Percentiles rank a stretch among this genome's conserved stretches.
These are phyloP conservation scores for Rhinocladiella mackenziei DNA, from an alignment of 2,329 filamentous ascomycete species.

Conservation along the genomic window DNA sequence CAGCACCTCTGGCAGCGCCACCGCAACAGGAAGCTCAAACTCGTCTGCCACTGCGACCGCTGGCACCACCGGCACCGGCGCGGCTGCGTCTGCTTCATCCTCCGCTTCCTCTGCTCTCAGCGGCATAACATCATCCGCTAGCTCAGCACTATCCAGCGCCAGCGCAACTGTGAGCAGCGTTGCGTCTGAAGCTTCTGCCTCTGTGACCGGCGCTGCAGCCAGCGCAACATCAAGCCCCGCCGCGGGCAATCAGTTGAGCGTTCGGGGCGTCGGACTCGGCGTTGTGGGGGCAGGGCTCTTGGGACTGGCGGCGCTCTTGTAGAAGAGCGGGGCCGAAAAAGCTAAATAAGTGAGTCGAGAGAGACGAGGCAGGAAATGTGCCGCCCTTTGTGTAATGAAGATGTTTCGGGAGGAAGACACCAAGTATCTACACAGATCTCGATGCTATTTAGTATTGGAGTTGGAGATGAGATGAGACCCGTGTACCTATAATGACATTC, in stretches of 20 bases:
- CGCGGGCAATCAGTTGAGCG: slow-evolving; percentile 12
- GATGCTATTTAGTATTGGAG: no score
- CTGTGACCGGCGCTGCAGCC: slow-evolving; percentile 2
- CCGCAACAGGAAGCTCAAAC: slow-evolving; percentile 18
- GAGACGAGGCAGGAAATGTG: not conserved
- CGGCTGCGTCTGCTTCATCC: slow-evolving; percentile 15
- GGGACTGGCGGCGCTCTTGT: slow-evolving; percentile 23
- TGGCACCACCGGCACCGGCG: slow-evolving; percentile 11
- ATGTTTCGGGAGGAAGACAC: no score
- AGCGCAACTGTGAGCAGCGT: not conserved
- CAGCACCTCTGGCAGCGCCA: slow-evolving; percentile 13
- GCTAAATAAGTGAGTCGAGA: no score
- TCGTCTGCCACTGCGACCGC: slow-evolving; percentile 21
- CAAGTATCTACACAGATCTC: no score
- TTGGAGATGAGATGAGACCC: no score
- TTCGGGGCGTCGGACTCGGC: slow-evolving; percentile 9
- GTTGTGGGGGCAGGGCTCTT: slow-evolving; percentile 19
- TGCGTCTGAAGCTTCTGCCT: slow-evolving; percentile 1
- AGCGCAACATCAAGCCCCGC: slow-evolving; percentile 14
- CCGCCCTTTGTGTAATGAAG: no score
- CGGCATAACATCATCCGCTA: slow-evolving; percentile 3
- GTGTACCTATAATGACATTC: no score
- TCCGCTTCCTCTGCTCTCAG: slow-evolving; percentile 2
- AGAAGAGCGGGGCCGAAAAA: not conserved
- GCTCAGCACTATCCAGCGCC: slow-evolving; percentile 4